Evolutionary conservation across 768 basidiomycete genomes (phyloP).

Genomic region (Lactarius indigo): DNA sequence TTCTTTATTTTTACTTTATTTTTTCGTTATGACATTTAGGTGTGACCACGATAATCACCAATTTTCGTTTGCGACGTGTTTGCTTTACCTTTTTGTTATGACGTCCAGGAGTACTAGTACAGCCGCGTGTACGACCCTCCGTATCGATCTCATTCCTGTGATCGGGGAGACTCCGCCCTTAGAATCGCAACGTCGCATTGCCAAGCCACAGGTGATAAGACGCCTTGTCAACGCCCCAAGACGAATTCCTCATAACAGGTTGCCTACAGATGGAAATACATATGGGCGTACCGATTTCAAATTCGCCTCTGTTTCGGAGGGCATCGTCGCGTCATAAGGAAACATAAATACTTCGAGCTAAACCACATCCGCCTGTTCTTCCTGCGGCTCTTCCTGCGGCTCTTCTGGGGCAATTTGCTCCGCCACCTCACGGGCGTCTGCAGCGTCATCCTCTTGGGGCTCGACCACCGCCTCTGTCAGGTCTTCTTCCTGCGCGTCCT

Average conservation of each 20-base stretch:
- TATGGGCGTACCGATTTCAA: neutral
- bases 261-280: slow-evolving; percentile 5
- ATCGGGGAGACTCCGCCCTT: neutral
- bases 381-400: neutral
- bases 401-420: slow-evolving; percentile 16
- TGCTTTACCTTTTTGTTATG: neutral
- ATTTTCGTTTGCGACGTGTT: neutral
- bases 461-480: slow-evolving; percentile 22
- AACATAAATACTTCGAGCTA: slow-evolving; percentile 20
- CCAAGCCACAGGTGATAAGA: neutral
- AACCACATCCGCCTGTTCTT: neutral
- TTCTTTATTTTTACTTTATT: neutral
- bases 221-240: neutral
- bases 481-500: slow-evolving; percentile 23
- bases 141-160: neutral
- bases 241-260: neutral
- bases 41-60: neutral
- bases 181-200: neutral
- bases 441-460: slow-evolving; percentile 11
- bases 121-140: neutral
- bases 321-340: slow-evolving; percentile 10
- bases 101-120: neutral
- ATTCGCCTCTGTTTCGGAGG: neutral
- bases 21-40: neutral
- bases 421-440: slow-evolving; percentile 18